Evolutionary conservation across 2,329 filamentous ascomycete genomes (phyloP), one percentile per base, ranked within the genome.

Genomic region (Xylaria hypoxylon): DNA sequence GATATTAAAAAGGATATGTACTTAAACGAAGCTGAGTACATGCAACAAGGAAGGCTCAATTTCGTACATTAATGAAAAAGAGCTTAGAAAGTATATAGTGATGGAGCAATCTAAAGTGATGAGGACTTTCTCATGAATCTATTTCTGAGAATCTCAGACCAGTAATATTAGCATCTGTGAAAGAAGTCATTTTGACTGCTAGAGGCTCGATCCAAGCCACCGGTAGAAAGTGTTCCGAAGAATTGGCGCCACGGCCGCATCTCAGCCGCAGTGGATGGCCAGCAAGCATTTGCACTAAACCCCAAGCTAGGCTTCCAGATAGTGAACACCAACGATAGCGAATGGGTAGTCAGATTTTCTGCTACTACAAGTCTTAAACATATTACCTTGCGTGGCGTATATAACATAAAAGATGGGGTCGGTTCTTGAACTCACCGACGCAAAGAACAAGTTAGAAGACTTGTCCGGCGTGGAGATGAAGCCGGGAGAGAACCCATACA

Each of bases 401-500:
- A 47, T 38, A 59, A 19, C 45, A 31, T 19, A 28, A 11, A 33
- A 59, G 15, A 82, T 81, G 80, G 76, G 71, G 8, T 72, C 79
- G 1, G 72, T 73, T n/a, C 70, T 83, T 3, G 78, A 79, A 35
- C 77, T 78, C 1, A 77, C 79, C 10, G 81, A 85, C 47, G 78
- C 80, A 15, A 80, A 77, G 68, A 86, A 86, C 76, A 85, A 83
- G 77, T 75, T 87, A 11, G 83, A 86, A 73, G 85, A 88, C 59
- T 77, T 88, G 28, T 87, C 86, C 0, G 85, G 85, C 15, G 78
- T 86, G 55, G 75, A 78, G 22, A 73, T 84, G 63, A 76, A 80
- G 69, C 82, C 84, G 0, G 86, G 84, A 51, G 86, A 87, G 75
- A 96, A 96, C 71, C 93, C 92, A 0, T 96, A 94, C 76, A 85